Evolutionary conservation across 116 monocot species (phyloP), one percentile per base, ranked within the genome.

Genomic region (Trichopus zeylanicus): DNA sequence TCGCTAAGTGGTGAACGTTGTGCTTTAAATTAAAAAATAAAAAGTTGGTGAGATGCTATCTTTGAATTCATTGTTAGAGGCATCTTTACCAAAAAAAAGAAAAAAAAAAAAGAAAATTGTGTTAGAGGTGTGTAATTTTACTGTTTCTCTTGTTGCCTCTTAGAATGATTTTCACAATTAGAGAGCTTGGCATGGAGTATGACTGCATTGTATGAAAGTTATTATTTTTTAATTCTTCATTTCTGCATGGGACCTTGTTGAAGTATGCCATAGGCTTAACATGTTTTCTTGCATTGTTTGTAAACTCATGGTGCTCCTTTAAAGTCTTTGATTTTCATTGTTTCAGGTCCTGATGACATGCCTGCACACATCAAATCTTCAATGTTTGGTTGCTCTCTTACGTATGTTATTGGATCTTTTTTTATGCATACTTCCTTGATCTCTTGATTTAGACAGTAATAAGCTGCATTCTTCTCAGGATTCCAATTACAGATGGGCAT

Each of bases 341-440:
- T 46, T 76, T 59, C 74, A 97, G 97, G 97, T 29, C 97, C 91
- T 61, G 97, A 97, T 69, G 97, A 97, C 51, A 97, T 97, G 97
- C 97, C 97, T 18, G 97, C 97, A 52, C 97, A 97, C 65, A 90
- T 97, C 57, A 97, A 97, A 70, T 97, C 97, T 12, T 97, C 97
- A 33, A 91, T 97, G 91, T 97, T 97, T 67, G 97, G 97, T 31
- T 91, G 87, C 57, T 27, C 78, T n/a, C 72, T 97, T 42, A 97
- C 70, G 97, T 97, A 90, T 59, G 81, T 59, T 32, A 48, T 55
- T 57, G 18, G 18, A 13, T 32, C 62, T 21, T 31, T 57, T 62
- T 56, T 24, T 31, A 28, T 53, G 11, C 10, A 29, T 26, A 42
- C 26, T 25, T 13, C 29, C 52, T 31, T 49, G 1, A 27, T 58